Conservation (phyloP, 2,329 filamentous ascomycete species). For the Emergomyces orientalis region DNA sequence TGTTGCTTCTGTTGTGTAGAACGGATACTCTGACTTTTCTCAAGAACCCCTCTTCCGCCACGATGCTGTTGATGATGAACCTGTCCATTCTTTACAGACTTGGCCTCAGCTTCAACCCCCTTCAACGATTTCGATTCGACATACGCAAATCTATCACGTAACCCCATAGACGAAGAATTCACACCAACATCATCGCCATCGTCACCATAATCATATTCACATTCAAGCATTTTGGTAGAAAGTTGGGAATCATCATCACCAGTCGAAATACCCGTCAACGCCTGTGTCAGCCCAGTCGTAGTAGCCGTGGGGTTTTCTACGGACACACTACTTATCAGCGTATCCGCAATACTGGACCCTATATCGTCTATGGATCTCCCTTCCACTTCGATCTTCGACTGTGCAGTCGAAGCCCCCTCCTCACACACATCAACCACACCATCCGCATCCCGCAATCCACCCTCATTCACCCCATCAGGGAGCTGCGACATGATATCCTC, state of each 20-base stretch:
- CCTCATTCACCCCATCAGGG: slow-evolving; percentile 24
- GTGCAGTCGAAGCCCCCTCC: neutral
- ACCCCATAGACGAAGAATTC: neutral
- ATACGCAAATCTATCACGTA: slow-evolving; percentile 3
- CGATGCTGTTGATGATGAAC: neutral
- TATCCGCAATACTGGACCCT: neutral
- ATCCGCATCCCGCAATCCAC: neutral
- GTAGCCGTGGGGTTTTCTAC: neutral
- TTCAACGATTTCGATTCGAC: neutral
- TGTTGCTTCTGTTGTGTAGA: neutral
- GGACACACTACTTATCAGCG: neutral
- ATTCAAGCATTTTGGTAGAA: neutral
- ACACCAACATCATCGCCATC: neutral
- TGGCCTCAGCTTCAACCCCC: neutral
- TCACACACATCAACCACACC: neutral
- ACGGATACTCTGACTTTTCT: neutral
- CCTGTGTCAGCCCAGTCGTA: neutral
- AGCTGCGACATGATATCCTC: slow-evolving; percentile 43
- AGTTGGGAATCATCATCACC: neutral
- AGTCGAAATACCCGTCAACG: neutral
- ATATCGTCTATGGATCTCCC: neutral
- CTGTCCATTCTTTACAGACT: neutral
- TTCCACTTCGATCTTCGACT: neutral
- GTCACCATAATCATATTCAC: neutral
- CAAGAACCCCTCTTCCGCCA: neutral